Base-by-base conservation (phyloP, 2,329 filamentous ascomycete species). In the Niveomyces coronatus region DNA sequence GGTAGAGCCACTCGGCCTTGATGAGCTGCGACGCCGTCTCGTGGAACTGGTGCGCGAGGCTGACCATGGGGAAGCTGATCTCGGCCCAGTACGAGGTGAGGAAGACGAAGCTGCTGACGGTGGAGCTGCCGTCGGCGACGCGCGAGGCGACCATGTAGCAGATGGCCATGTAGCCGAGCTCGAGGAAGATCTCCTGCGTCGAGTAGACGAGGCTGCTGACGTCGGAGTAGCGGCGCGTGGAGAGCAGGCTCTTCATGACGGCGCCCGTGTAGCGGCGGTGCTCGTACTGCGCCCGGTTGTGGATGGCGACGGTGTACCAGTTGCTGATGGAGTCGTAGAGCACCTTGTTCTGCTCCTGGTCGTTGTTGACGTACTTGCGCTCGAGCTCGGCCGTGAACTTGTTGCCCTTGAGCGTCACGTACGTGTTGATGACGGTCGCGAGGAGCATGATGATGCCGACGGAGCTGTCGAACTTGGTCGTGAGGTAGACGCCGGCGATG, bases 11-110 rank as follows among this genome's bases (percentile, higher is more conserved):
- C 49, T 85, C 79, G 0, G 79, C 76, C 48, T 83, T 75, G 26
- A 83, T 71, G 18, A 85, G 57, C 33, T 74, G 68, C 0, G 47
- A 46, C 22, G 52, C 45, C 15, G 56, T 40, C 6, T 43, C 43
- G 3, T 48, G 46, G 9, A 56, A 51, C 6, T 51, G 49, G 33
- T 48, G 47, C 8, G 50, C 52, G 4, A 60, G 51, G 16, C 50
- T 58, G 46, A 52, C 50, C 50, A 64, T 46, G 1, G 60, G 60
- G 35, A 44, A 73, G 44, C 53, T 67, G 55, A 49, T 45, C 11
- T 49, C 48, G 6, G 59, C 56, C 79, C 79, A 85, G 54, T 82
- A 84, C 23, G 72, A 68, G 13, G 80, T 61, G 18, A 85, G 56
- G 14, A 77, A 76, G 4, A 83, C 71, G 44, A 85, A 78, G 42